Evolutionary conservation across 345 rosid species (phyloP), one percentile per base, ranked within the genome.

Genomic region (Linum usitatissimum): DNA sequence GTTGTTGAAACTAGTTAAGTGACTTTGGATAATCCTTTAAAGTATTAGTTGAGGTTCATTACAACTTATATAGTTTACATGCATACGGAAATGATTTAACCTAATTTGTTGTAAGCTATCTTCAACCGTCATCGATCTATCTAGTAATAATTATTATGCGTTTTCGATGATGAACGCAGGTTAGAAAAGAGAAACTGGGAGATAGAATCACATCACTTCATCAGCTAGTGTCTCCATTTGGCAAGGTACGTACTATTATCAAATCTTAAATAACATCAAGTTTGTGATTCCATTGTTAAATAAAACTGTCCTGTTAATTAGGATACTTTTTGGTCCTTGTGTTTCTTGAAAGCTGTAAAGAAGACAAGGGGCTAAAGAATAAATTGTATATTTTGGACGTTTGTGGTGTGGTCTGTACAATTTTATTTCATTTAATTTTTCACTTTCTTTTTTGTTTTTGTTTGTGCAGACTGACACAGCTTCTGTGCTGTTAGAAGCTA

Each of bases 381-480:
- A 66, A 60, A 71, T 69, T 51, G 67, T 70, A 66, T 68, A 62
- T 76, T 77, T 34, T 71, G 79, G 73, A 75, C 78, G 77, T 77
- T 55, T 18, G 28, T 55, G 59, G 30, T 80, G 71, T 68, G 67
- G 64, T 49, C 8, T 7, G 5, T 34, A 4, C 8, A 34, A 4
- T 34, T 4, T 34, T 34, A 34, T 34, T 34, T 34, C 3, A 34
- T 23, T 80, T 61, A 51, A 58, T 21, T 23, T 7, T 14, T 30
- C 9, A 9, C 15, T 65, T 31, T 49, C 39, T 64, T 64, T 9
- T 51, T 68, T 60, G 68, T 71, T 74, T 81, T 81, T 78, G 5
- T 34, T 34, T 4, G 8, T 83, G 86, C 97, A 93, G 99, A 93
- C 97, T 86, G 99, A 93, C 92, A 90, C 99, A 62, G 99, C 97